Base-by-base conservation (phyloP, 495 filamentous ascomycete genomes). In the Lepraria neglecta region DNA sequence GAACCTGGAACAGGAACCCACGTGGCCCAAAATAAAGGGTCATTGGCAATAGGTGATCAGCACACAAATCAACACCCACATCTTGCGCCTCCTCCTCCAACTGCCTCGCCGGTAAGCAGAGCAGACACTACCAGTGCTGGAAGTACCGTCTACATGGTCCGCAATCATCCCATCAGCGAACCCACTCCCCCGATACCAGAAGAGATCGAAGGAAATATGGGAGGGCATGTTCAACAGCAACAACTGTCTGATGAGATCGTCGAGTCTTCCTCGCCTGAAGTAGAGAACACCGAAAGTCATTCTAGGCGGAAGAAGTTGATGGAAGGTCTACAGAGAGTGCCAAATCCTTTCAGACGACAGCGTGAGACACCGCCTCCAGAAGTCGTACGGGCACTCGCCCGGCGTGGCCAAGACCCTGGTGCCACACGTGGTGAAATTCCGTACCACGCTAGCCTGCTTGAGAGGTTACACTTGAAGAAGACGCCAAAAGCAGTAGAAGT, bases 121-220 rank as follows among this genome's bases (percentile, higher is more conserved):
- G 82, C 84, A n/a, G 88, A 95, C 65, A 89, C 87, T 3, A 82
- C 84, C 17, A 88, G 86, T 71, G 84, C 84, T 17, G 82, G 85
- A 48, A 94, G 89, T 71, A 96, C 91, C 3, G 82, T 94, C 15
- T 95, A 96, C 66, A 84, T 87, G 59, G 81, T 96, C 54, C 84
- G 86, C 51, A 91, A 95, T 68, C 87, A 92, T 63, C 81, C 88
- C n/a, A 78, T 86, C 50, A 83, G 81, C 42, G 85, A 86, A 64
- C 77, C 85, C n/a, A 84, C 85, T n/a, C 77, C 78, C 6, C 76
- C 82, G 0, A 56, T 60, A 42, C 51, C 1, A 54, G 56, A 55
- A 30, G 46, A 54, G 10, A 33, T 28, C 27, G 48, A 59, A 11
- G 33, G 33, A 10, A 33, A 47, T 35, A 45, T 19, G 24, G 21